phyloP scores from a whole-genome alignment of 2,329 filamentous ascomycete species.

The Coniochaeta ligniaria region DNA sequence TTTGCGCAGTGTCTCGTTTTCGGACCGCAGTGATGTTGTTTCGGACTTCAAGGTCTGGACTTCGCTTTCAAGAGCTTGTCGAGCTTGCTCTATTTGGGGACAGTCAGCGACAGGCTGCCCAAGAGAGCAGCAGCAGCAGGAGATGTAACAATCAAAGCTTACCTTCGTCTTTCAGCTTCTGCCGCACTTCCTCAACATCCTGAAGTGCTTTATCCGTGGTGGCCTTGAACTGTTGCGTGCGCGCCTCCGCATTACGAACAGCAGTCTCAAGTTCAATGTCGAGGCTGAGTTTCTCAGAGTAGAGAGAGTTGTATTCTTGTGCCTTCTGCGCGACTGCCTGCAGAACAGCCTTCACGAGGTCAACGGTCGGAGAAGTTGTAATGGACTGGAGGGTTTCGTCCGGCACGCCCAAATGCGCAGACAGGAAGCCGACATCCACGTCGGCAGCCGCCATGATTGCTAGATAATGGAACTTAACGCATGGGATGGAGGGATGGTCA shows the following conservation, averaged over 20 bases:
- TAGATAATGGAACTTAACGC: conserved; percentile 2
- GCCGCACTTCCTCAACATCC: conserved; percentile 74
- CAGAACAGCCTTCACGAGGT: conserved; percentile 71
- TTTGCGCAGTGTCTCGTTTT: conserved; percentile 68
- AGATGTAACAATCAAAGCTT: conserved; percentile 17
- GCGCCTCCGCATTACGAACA: conserved; percentile 74
- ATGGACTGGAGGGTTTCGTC: conserved; percentile 54
- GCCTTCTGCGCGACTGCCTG: conserved; percentile 70
- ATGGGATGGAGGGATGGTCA: background rate
- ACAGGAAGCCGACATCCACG: conserved; percentile 66
- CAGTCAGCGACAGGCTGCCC: conserved; percentile 7
- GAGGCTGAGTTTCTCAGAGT: conserved; percentile 78
- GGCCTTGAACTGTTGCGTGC: conserved; percentile 72
- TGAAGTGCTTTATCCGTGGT: conserved; percentile 77
- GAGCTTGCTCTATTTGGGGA: conserved; percentile 57
- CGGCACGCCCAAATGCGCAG: conserved; percentile 63
- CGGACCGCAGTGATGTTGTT: conserved; percentile 64
- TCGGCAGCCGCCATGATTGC: conserved; percentile 49
- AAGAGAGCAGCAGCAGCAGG: background rate
- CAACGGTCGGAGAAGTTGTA: conserved; percentile 63
- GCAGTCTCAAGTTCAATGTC: conserved; percentile 93
- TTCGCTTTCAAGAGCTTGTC: conserved; percentile 72
- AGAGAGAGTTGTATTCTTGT: conserved; percentile 73
- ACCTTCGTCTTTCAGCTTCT: conserved; percentile 81
- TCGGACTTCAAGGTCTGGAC: conserved; percentile 71